Base-by-base conservation (phyloP, 306 rosid species). In the Vigna mungo region DNA sequence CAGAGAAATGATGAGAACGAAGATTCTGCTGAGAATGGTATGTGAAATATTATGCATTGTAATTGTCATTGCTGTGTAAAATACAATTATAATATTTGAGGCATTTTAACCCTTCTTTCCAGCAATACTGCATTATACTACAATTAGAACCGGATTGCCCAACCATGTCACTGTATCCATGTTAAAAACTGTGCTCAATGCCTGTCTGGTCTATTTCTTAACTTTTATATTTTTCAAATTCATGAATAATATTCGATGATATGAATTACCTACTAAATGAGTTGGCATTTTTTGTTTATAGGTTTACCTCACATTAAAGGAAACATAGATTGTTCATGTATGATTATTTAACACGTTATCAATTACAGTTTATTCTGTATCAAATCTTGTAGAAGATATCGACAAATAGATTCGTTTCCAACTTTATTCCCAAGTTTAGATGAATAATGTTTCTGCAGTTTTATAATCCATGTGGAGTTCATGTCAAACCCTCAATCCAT, bases 1-100 rank as follows among this genome's bases (percentile, higher is more conserved):
- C 96, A 81, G 49, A 87, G 73, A 25, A 85, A 86, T 21, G 91
- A 87, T n/a, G 90, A 85, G 43, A 86, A 84, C 44, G 90, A 84
- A 6, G 86, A 60, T 62, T 85, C 89, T 47, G 85, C 87, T n/a
- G 88, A 84, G 83, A 85, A 85, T 68, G 88, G 86, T 62, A 84
- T 83, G 41, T 89, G 77, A 86, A 71, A 49, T 71, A 62, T 65
- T 76, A 46, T 49, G 65, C 69, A 76, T 58, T 77, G 17, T 79
- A 32, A 32, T 68, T 79, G 58, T 39, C 61, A 89, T 77, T 78
- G 77, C 73, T 76, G 60, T 80, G 71, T 73, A 51, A 80, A 56
- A 76, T 43, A 72, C 72, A 81, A 34, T 80, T 78, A 84, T 77
- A 71, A 76, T 82, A 80, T 66, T 79, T 52, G 58, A 83, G 81